Conservation (phyloP, 1,139 yeast species). For the Zygotorulaspora mrakii region DNA sequence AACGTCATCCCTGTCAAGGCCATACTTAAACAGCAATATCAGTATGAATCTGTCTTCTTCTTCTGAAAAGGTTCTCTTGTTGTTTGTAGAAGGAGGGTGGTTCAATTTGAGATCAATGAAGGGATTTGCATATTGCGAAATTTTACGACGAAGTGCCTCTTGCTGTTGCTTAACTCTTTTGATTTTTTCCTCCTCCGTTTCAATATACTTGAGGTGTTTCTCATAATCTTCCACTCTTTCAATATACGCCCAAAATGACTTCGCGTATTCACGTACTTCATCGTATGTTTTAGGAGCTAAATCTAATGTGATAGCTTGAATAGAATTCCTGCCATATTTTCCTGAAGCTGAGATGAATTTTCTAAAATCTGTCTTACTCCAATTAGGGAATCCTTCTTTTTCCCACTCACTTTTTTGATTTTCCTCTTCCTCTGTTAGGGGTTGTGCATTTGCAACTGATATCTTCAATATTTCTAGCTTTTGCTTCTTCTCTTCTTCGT, state of each 20-base stretch:
- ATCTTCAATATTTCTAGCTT: conserved; percentile 58
- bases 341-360: conserved; percentile 59
- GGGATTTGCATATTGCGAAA: conserved; percentile 59
- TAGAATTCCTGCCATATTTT: conserved; percentile 66
- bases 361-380: conserved; percentile 71
- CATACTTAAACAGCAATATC: conserved; percentile 61
- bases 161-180: conserved; percentile 56
- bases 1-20: conserved; percentile 61
- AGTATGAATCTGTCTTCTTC: conserved; percentile 72
- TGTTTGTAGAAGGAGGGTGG: conserved; percentile 58
- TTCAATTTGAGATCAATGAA: conserved; percentile 59
- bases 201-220: conserved; percentile 60
- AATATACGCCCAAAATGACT: conserved; percentile 62
- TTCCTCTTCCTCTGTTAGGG: conserved; percentile 67
- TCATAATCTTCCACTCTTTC: conserved; percentile 71
- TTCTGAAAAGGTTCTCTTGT: conserved; percentile 59
- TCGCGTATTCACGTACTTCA: conserved; percentile 63
- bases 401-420: conserved; percentile 51
- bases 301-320: conserved; percentile 58
- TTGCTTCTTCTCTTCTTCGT: conserved; percentile 40
- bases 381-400: conserved; percentile 55
- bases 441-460: conserved; percentile 60
- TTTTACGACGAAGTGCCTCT: conserved; percentile 62
- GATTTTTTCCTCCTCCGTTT: conserved; percentile 71
- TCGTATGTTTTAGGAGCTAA: conserved; percentile 61